phyloP scores from a whole-genome alignment of 2,329 filamentous ascomycete species.

The Chaetomiaceae sp. region DNA sequence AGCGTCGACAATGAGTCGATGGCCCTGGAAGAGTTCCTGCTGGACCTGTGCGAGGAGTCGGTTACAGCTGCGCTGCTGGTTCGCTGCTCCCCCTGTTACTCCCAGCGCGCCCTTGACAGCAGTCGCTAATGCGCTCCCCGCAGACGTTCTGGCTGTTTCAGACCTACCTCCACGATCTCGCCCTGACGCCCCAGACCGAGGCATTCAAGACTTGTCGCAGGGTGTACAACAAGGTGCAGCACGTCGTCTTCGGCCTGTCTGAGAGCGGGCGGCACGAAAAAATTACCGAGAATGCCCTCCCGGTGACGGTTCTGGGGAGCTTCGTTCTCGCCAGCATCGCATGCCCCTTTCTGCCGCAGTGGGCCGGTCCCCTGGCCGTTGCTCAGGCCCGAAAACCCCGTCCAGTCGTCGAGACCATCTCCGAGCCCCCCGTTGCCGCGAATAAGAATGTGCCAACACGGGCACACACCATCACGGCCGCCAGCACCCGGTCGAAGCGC shows the following conservation, averaged over 20 bases:
- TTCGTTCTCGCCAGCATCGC: slow-evolving; percentile 74
- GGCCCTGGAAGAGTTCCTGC: slow-evolving; percentile 81
- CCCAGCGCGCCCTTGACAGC: slow-evolving; percentile 1
- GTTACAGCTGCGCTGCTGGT: slow-evolving; percentile 80
- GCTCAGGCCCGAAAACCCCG: slow-evolving; percentile 75
- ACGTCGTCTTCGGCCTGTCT: slow-evolving; percentile 75
- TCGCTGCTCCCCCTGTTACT: slow-evolving; percentile 32
- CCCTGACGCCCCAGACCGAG: slow-evolving; percentile 67
- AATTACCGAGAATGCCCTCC: slow-evolving; percentile 76
- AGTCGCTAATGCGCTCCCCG: slow-evolving; percentile 21
- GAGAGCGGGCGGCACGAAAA: slow-evolving; percentile 65
- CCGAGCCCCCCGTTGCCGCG: slow-evolving; percentile 45
- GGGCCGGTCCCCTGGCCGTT: slow-evolving; percentile 75
- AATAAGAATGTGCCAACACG: slow-evolving; percentile 51
- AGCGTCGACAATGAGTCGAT: slow-evolving; percentile 88
- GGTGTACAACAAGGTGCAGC: slow-evolving; percentile 84
- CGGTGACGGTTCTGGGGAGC: slow-evolving; percentile 75
- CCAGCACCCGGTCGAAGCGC: slow-evolving; percentile 47
- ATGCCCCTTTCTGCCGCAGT: slow-evolving; percentile 68
- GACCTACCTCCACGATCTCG: slow-evolving; percentile 78
- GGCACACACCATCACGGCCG: slow-evolving; percentile 61
- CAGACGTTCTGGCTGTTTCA: slow-evolving; percentile 91
- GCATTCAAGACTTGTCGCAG: slow-evolving; percentile 77
- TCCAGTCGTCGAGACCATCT: slow-evolving; percentile 55
- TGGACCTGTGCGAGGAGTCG: slow-evolving; percentile 82